Conservation (phyloP, 2,329 filamentous ascomycete species). For the Cladophialophora bantiana region DNA sequence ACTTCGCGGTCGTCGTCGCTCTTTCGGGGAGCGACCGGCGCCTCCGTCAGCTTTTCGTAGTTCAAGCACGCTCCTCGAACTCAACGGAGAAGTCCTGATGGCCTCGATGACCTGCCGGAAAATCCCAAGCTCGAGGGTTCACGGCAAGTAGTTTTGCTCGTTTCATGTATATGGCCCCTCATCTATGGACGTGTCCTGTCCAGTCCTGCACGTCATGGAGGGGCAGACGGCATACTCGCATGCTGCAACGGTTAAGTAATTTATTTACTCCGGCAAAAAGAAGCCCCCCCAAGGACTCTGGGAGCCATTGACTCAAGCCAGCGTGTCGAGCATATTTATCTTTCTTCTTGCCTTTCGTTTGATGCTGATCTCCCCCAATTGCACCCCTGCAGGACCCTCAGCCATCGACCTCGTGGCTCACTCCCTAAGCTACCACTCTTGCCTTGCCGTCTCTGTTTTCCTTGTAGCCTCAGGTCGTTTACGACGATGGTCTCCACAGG, state of each 20-base stretch:
- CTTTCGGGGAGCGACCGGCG: slow-evolving; percentile 1
- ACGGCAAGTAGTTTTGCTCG: neutral
- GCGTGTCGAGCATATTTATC: neutral
- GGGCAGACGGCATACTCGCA: neutral
- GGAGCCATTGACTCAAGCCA: slow-evolving; percentile 3
- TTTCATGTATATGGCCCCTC: neutral
- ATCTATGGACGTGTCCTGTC: neutral
- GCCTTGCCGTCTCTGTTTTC: neutral
- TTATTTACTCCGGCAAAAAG: slow-evolving; percentile 15
- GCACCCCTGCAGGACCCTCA: neutral
- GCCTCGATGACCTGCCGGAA: slow-evolving; percentile 9
- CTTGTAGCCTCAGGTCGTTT: neutral
- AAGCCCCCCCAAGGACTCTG: slow-evolving; percentile 1
- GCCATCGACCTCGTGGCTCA: neutral
- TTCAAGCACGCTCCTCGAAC: neutral
- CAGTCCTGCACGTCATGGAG: slow-evolving; percentile 16
- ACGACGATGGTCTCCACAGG: slow-evolving; percentile 31
- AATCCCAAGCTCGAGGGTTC: neutral
- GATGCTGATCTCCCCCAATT: neutral
- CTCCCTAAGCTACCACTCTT: neutral
- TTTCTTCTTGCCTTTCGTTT: neutral
- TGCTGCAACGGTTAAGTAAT: slow-evolving; percentile 3
- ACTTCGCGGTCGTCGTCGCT: neutral
- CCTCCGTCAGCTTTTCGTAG: neutral
- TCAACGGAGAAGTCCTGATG: slow-evolving; percentile 16